Evolutionary conservation across 305 asterid genomes (phyloP).

Genomic region (Fraxinus xanthoxyloides): DNA sequence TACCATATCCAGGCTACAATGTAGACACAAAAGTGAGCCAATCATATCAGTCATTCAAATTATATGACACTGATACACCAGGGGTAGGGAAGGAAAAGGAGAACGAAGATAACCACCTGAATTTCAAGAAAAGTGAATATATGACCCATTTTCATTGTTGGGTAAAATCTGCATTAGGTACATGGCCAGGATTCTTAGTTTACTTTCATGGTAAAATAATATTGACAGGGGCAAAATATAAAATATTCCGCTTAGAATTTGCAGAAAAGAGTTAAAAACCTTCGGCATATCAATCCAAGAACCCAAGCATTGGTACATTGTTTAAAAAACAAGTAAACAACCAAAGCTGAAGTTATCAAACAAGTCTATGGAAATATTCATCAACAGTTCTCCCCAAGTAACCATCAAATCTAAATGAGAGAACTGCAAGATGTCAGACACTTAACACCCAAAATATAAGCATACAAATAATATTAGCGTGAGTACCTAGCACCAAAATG

Average conservation of each 20-base stretch:
- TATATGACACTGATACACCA: conserved; percentile 11
- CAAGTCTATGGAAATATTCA: conserved; percentile 7
- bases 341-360: neutral
- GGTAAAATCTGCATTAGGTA: conserved; percentile 67
- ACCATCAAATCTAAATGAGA: neutral
- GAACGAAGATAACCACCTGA: conserved; percentile 50
- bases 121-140: conserved; percentile 54
- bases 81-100: conserved; percentile 18
- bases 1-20: conserved; percentile 85
- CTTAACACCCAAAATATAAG: conserved; percentile 12
- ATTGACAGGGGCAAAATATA: conserved; percentile 8
- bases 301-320: conserved; percentile 8
- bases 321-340: neutral
- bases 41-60: conserved; percentile 24
- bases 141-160: conserved; percentile 70
- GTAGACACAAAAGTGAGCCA: conserved; percentile 23
- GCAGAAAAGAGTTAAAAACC: neutral
- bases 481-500: conserved; percentile 18
- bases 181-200: conserved; percentile 29
- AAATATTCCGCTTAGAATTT: conserved; percentile 1
- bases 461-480: conserved; percentile 4
- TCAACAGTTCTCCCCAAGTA: conserved; percentile 8
- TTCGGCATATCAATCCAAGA: neutral
- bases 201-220: conserved; percentile 21
- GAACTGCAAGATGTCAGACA: neutral